Percentiles rank a stretch among this genome's conserved stretches.
Evolutionary conservation across 2,329 filamentous ascomycete species (phyloP).

Genomic region (Botrytis squamosa): DNA sequence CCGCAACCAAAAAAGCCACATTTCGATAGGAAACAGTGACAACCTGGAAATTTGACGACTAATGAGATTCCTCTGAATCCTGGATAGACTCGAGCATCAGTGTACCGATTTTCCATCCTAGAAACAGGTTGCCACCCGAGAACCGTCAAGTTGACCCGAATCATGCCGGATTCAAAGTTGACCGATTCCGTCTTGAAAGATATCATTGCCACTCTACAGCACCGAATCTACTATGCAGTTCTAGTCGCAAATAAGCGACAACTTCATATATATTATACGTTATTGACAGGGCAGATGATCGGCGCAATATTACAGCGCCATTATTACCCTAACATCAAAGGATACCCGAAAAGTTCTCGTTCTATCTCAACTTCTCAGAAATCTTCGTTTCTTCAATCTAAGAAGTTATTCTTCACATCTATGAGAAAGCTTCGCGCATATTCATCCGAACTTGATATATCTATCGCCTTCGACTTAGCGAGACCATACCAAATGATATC

Average conservation of each 20-base stretch:
- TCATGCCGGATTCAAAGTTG: neutral
- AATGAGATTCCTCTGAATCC: neutral
- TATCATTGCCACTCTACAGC: neutral
- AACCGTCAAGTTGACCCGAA: neutral
- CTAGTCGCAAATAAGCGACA: neutral
- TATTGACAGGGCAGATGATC: neutral
- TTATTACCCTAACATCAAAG: neutral
- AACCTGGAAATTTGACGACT: neutral
- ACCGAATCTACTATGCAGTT: neutral
- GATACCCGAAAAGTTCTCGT: neutral
- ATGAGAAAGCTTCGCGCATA: neutral
- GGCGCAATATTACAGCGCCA: neutral
- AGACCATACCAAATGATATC: neutral
- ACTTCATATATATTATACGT: neutral
- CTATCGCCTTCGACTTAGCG: neutral
- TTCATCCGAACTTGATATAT: neutral
- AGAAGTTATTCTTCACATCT: neutral
- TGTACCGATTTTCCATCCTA: neutral
- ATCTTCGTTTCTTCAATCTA: neutral
- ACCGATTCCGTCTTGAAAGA: neutral
- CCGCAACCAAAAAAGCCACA: neutral
- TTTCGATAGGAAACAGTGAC: neutral
- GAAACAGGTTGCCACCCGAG: neutral
- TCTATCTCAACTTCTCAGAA: neutral
- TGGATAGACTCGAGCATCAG: neutral